phyloP scores from a whole-genome alignment of 2,329 filamentous ascomycete genomes.

The Nothopassalora personata region DNA sequence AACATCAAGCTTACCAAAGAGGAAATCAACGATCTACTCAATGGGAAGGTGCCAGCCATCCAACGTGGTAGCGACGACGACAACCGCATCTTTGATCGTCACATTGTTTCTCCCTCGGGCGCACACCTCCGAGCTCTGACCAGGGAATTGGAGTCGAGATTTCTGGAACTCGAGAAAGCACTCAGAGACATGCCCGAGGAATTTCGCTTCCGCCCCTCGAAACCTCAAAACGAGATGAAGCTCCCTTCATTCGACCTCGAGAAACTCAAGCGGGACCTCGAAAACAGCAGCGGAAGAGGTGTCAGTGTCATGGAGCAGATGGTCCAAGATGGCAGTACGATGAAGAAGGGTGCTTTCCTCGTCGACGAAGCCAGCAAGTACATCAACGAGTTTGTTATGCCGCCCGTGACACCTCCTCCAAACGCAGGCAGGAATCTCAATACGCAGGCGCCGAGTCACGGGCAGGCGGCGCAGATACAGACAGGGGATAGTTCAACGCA shows the following conservation, averaged over 20 bases:
- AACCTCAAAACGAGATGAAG: constrained; percentile 29
- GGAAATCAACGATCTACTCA: constrained; percentile 43
- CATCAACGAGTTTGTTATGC: constrained; percentile 37
- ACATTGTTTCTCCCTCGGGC: constrained; percentile 70
- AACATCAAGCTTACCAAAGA: constrained; percentile 34
- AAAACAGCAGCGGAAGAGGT: constrained; percentile 27
- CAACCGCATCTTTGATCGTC: constrained; percentile 45
- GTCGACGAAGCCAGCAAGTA: constrained; percentile 35
- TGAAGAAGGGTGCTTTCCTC: constrained; percentile 35
- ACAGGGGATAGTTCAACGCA: neutral
- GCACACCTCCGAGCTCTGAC: constrained; percentile 70
- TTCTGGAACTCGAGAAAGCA: constrained; percentile 61
- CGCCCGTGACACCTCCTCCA: constrained; percentile 31
- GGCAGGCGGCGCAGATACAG: constrained; percentile 1
- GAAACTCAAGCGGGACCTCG: constrained; percentile 25
- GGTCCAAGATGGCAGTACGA: constrained; percentile 32
- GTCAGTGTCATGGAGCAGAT: constrained; percentile 36
- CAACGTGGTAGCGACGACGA: constrained; percentile 40
- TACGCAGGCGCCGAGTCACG: neutral
- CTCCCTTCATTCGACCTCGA: constrained; percentile 31
- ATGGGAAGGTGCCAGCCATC: constrained; percentile 51
- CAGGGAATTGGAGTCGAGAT: constrained; percentile 63
- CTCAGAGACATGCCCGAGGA: constrained; percentile 41
- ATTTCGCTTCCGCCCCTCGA: constrained; percentile 25
- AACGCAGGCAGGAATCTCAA: constrained; percentile 6